Conservation (phyloP, 345 rosid species). For the Noccaea caerulescens region DNA sequence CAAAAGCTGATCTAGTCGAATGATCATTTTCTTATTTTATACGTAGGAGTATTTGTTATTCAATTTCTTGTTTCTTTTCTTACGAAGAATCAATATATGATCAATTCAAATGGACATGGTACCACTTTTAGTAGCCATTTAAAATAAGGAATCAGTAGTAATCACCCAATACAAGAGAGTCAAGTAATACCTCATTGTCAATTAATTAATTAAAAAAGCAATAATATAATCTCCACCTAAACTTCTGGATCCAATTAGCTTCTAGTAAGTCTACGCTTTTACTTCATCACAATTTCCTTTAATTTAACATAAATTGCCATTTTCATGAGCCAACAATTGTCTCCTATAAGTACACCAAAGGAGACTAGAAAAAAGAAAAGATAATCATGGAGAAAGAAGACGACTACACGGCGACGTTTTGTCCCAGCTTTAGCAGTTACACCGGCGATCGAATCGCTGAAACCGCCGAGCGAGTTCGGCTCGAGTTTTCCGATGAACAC, state of each 20-base stretch:
- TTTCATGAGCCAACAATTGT: neutral
- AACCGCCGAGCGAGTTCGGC: constrained; percentile 50
- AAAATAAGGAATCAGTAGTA: neutral
- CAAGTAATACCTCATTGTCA: constrained; percentile 25
- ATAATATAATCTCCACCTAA: constrained; percentile 14
- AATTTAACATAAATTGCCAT: constrained; percentile 14
- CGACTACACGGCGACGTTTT: constrained; percentile 46
- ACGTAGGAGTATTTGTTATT: neutral
- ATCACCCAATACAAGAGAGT: constrained; percentile 20
- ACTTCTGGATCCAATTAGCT: neutral
- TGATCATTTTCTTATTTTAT: no score
- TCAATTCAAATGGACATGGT: constrained; percentile 5
- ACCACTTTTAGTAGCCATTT: constrained; percentile 8
- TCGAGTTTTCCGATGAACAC: constrained; percentile 24
- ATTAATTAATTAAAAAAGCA: neutral
- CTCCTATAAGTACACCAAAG: neutral
- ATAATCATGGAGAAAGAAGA: constrained; percentile 42
- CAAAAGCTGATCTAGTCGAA: no score
- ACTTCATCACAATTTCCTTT: neutral
- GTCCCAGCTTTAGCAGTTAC: constrained; percentile 76
- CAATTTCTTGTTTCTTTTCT: neutral
- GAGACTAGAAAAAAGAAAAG: neutral
- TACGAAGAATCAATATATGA: neutral
- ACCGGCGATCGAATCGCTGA: constrained; percentile 41
- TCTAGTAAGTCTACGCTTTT: constrained; percentile 12